Conservation (phyloP, 257 asterid genomes). For the Mitragyna speciosa region DNA sequence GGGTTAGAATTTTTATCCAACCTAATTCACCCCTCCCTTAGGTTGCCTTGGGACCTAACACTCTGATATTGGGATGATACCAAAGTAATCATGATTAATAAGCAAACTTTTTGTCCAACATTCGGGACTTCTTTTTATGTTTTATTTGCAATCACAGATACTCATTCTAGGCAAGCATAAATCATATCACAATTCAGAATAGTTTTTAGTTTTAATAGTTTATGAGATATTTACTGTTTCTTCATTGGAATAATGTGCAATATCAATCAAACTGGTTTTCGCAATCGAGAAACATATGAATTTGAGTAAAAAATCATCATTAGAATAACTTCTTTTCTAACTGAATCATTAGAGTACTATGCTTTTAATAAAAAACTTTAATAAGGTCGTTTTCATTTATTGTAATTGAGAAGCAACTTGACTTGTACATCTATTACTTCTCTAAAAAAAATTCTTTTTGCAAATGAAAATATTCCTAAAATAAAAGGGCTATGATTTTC, state of each 20-base stretch:
- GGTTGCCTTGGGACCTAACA: too few species aligned
- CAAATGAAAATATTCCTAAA: not conserved
- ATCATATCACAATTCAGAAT: not conserved
- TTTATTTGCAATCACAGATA: not conserved
- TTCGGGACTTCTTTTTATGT: not conserved
- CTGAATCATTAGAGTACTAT: not conserved
- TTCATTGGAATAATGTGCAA: not conserved
- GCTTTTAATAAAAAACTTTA: not conserved
- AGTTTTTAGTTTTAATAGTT: not conserved
- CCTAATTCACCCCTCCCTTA: too few species aligned
- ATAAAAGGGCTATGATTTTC: too few species aligned
- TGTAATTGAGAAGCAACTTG: not conserved
- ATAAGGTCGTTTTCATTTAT: not conserved
- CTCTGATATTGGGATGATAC: not conserved
- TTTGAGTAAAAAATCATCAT: not conserved
- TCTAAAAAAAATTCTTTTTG: not conserved
- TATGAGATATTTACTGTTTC: not conserved
- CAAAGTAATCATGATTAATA: not conserved
- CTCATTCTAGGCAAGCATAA: not conserved
- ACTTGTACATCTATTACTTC: not conserved
- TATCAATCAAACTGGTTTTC: not conserved
- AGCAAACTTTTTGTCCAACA: not conserved
- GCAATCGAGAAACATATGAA: not conserved
- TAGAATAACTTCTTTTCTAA: not conserved
- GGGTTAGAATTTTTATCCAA: too few species aligned